Percentiles rank a stretch among this genome's conserved stretches.
Conservation (phyloP, 768 basidiomycete species). For the Antrodiella citrinella region DNA sequence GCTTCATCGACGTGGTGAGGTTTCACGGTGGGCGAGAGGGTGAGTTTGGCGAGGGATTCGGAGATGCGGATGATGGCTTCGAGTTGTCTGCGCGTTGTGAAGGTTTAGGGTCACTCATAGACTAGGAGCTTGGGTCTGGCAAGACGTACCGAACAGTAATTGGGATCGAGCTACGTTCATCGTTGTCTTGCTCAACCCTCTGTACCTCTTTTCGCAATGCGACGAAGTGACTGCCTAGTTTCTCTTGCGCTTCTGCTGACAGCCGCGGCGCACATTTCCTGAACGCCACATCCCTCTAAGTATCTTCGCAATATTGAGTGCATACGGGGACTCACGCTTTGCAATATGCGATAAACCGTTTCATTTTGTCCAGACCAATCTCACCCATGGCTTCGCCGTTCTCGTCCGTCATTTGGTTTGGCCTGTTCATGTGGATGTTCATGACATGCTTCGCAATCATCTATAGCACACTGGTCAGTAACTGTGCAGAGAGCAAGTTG, state of each 20-base stretch:
- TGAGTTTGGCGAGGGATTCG: conserved; percentile 92
- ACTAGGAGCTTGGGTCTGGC: background rate
- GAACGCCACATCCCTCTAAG: too few species aligned
- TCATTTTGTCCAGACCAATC: conserved; percentile 97
- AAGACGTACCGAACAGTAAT: conserved; percentile 85
- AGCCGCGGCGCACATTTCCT: conserved; percentile 96
- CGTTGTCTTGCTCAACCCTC: conserved; percentile 92
- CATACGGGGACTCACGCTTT: conserved; percentile 84
- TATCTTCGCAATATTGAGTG: too few species aligned
- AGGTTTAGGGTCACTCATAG: background rate
- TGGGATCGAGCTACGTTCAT: conserved; percentile 95
- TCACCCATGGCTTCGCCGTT: conserved; percentile 70
- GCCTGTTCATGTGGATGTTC: conserved; percentile 97
- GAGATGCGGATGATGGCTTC: conserved; percentile 99
- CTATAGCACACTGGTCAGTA: conserved; percentile 30
- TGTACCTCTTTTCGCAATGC: conserved; percentile 88
- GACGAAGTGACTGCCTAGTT: conserved; percentile 94
- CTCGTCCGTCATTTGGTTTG: conserved; percentile 54
- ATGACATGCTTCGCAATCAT: conserved; percentile 96
- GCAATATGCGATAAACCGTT: conserved; percentile 92
- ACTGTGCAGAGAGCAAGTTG: too few species aligned
- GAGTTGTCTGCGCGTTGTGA: conserved; percentile 53
- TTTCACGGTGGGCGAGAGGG: conserved; percentile 76
- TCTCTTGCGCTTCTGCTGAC: conserved; percentile 90
- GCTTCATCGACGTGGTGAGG: conserved; percentile 97